Base-by-base conservation (phyloP, 2,329 filamentous ascomycete species). In the Lecanicillium sp. region DNA sequence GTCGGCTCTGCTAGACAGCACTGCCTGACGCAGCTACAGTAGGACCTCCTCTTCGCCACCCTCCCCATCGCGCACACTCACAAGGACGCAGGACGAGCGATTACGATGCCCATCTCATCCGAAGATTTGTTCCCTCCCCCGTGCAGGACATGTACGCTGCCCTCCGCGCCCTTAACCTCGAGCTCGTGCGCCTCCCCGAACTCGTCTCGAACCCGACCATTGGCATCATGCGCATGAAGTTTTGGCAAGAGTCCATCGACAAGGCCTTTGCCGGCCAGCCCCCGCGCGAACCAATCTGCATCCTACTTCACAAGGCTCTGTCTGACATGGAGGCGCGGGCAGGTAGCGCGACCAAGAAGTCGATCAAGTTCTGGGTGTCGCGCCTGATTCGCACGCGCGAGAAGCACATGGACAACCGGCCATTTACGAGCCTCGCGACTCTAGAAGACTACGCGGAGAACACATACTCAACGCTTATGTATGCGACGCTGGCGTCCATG, bases 391-490 rank as follows among this genome's bases (percentile, higher is more conserved):
- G 77, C 60, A 86, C 89, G 4, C 77, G 93, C 44, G 88, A 94
- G 66, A 83, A 86, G 59, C 81, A 90, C 58, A 81, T 96, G 67
- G 83, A 84, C 33, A 93, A 95, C 62, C 79, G 86, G 19, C 89
- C 91, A 0, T 96, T 90, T 60, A 72, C 86, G 0, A 85, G 71
- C 41, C 65, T 97, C 38, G 75, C 79, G 2, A 77, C 82, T 1
- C 69, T 97, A 44, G 93, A 98, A 61, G 84, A 81, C 39, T 96
- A 97, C 61, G 88, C 88, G 1, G 93, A 98, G 67, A 90, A 90
- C 58, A 97, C 93, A 2, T 97, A 97, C 67, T 90, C 90, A 15
- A 95, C 89, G 0, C 73, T 97, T 37, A 81, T 95, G 67, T 98
- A 98, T 64, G 77, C 94, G 53, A 91, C 86, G 0, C 71, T 97